Evolutionary conservation across 352 stramenopile species (phyloP), one percentile per base, ranked within the genome.

Genomic region (Phytophthora boehmeriae): DNA sequence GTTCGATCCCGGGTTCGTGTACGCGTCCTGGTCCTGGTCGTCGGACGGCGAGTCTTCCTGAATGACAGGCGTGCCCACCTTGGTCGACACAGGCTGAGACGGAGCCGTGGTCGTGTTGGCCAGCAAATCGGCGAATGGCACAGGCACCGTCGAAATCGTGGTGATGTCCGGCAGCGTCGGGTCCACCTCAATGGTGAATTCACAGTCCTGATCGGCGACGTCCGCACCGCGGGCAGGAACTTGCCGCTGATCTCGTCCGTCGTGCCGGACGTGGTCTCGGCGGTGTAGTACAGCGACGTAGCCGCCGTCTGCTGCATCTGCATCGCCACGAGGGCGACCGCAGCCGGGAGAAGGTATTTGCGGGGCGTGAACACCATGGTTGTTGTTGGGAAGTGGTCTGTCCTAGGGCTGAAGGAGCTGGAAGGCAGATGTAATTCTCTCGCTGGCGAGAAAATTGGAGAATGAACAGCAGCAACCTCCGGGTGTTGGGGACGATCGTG

Each of bases 301-400:
- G 63, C 63, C 20, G 43, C 27, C n/a, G 44, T 46, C 11, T 65
- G 55, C 43, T 70, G 55, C n/a, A 64, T 59, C 32, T 64, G 53
- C 47, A 59, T 19, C 3, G 55, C 50, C 43, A 66, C 55, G 28
- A 52, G 11, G 49, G 62, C 55, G 9, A 60, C 42, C 11, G 28
- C 54, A 43, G 54, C 54, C 16, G 62, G 64, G 28, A 70, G 16
- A 34, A 70, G 50, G 49, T 65, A 70, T 22, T 52, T 49, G 32
- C 55, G 25, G 8, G 63, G 63, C 13, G 63, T 54, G 62, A 54
- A 71, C 32, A 71, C 62, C 62, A 71, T 71, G 11, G 54, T 57
- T n/a, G 23, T 10, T 38, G 36, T 50, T 34, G 39, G 17, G 11
- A 25, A 45, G 39, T 13, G 14, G 38, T 20, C 38, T 44, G 10